phyloP scores from a whole-genome alignment of 768 basidiomycete genomes.

The Suillus luteus region DNA sequence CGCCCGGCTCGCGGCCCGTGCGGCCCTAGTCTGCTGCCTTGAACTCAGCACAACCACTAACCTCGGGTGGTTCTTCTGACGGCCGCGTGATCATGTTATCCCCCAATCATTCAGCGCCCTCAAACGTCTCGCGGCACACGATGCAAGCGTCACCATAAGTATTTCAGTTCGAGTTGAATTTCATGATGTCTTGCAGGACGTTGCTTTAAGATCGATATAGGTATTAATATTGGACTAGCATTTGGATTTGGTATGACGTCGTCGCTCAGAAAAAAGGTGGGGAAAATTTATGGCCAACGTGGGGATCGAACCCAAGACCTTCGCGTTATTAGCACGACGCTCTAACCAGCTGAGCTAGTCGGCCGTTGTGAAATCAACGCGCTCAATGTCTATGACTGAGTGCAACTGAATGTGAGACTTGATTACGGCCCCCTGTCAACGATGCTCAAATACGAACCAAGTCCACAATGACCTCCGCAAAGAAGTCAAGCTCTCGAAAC shows the following conservation, averaged over 20 bases:
- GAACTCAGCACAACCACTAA: constrained; percentile 62
- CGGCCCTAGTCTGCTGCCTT: constrained; percentile 88
- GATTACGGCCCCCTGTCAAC: neutral
- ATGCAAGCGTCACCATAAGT: constrained; percentile 74
- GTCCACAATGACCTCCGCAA: neutral
- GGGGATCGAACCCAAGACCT: constrained; percentile 74
- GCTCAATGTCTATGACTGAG: accelerated
- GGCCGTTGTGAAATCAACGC: constrained; percentile 17
- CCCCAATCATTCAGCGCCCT: constrained; percentile 45
- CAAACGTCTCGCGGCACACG: constrained; percentile 84
- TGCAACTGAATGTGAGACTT: neutral
- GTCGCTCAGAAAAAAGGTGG: too few species aligned
- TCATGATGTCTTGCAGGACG: too few species aligned
- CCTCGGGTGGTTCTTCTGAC: constrained; percentile 76
- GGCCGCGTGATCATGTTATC: constrained; percentile 80
- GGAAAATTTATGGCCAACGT: constrained; percentile 51
- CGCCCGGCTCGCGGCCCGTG: constrained; percentile 88
- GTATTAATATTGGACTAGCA: too few species aligned
- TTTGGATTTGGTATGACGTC: too few species aligned
- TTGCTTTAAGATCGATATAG: too few species aligned
- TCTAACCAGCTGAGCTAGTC: constrained; percentile 55
- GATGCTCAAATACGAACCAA: constrained; percentile 3
- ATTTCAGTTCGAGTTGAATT: constrained; percentile 68
- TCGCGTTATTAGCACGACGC: constrained; percentile 60
- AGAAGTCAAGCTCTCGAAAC: neutral